Evolutionary conservation across 2,329 filamentous ascomycete species (phyloP), one percentile per base, ranked within the genome.

Genomic region (Penicillium brasilianum): DNA sequence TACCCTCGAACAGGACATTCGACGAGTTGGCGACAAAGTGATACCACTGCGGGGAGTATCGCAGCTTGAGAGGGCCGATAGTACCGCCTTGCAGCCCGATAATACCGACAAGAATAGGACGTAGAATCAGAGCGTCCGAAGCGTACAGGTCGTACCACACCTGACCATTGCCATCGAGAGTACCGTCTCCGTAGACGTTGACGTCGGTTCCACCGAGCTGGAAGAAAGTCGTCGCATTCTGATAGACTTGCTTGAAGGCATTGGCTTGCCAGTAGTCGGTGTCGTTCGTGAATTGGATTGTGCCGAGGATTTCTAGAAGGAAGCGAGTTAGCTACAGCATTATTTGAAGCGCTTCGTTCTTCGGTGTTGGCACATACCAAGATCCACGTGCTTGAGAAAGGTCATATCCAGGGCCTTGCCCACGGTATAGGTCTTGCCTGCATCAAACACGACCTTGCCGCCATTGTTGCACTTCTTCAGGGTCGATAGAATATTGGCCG

Each of bases 261-360:
- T 90, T 82, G 9, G 80, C 81, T 64, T 88, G 82, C 89, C 89
- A 91, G 75, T 90, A 91, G 65, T 86, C 82, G 1, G 87, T 88
- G 70, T 91, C 86, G 54, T 88, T 83, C 58, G 84, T 85, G 76
- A 91, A 91, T 58, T 84, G 78, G 20, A 90, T 81, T 22, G 82
- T 82, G 22, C 86, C 87, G 68, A 84, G 82, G 61, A 87, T 83
- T 63, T 86, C 84, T 85, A 59, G 22, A 57, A 32, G 44, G 56
- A 9, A 22, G 52, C 39, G 13, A 37, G 18, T 58, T 28, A 59
- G 55, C 25, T 46, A 0, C 25, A 2, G 14, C 22, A 9, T 43
- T 16, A 4, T 22, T 18, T 32, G 11, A 10, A 25, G 9, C 22
- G 52, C n/a, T 34, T 22, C 18, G 5, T 3, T 25, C 5, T n/a